Base-by-base conservation (phyloP, 2,329 filamentous ascomycete genomes). In the Ophiostoma piceae region DNA sequence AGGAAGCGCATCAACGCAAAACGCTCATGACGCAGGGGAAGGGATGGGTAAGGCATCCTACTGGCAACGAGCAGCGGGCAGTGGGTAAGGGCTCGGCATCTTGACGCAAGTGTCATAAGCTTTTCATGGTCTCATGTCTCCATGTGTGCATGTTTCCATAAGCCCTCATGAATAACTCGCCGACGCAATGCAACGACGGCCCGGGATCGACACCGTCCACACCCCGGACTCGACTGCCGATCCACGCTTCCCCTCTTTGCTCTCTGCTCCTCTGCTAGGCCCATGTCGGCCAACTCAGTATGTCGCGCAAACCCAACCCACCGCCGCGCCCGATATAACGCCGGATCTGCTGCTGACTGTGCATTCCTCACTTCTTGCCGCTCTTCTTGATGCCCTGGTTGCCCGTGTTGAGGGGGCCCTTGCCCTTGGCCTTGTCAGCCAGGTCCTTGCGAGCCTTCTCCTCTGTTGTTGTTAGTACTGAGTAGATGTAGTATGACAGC, bases 341-440 rank as follows among this genome's bases (percentile, higher is more conserved):
- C 57, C 57, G 26, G 22, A 32, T 29, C n/a, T 66, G 39, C 39
- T 66, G 12, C 22, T 16, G 65, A 3, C 22, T 47, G 41, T 16
- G 43, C 3, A n/a, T 41, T 16, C 37, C 26, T 70, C 69, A 74
- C 89, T 97, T 96, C 91, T 97, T 97, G 81, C 93, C 94, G 73
- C 91, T 95, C 88, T 97, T 97, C 89, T 97, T 97, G 84, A 98
- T 97, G 73, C 92, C 93, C 82, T 96, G 92, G 67, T 85, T 80
- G 43, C 92, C 93, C 41, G 88, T 90, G 82, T 93, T 94, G 78
- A 97, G 79, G 51, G 94, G 94, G 2, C 94, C 94, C 83, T 96
- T 96, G 80, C 91, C 91, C 76, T 90, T 90, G 65, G 91, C 90
- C 83, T 92, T 91, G 72, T 88, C 85, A n/a, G 90, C 88, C 81